Evolutionary conservation across 169 alveolate genomes (phyloP), one percentile per base, ranked within the genome.

Genomic region (Eimeria acervulina): DNA sequence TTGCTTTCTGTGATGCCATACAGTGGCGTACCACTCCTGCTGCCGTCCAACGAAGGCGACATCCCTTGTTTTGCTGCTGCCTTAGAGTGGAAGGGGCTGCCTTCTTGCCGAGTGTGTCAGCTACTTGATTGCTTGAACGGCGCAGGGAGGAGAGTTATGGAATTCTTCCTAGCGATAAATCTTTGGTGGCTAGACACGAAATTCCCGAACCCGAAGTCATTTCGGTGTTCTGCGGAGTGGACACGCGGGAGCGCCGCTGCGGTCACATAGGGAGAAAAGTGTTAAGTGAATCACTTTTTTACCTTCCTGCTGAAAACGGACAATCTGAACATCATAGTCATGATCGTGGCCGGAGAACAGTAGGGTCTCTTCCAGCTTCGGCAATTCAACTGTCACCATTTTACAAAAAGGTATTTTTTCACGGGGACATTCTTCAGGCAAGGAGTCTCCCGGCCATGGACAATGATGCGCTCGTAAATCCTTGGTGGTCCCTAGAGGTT

Each of bases 401-500:
- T 61, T 92, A 78, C 84, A 47, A 59, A n/a, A 51, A 52, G 17
- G 92, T 92, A 36, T 92, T 55, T 55, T 78, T 92, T 55, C 95
- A 92, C 70, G 66, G 36, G 12, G 95, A 92, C 28, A 78, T 92
- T 61, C 95, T 92, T 31, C 95, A 92, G 55, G 95, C 95, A 4
- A 44, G 95, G 66, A 92, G 72, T 47, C 84, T 92, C 8, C 95
- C 95, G 23, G 90, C 95, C 26, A 33, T 78, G 84, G 95, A 92
- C 52, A 52, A 36, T 61, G 95, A 92, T 51, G 95, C 92, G 40
- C 80, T 78, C 47, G 92, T 92, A 47, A 78, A 92, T 61, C 95
- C 95, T 0, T 78, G 90, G 92, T 92, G 95, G 95, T 55, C 83
- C 2, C 38, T 92, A 40, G 90, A 78, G 13, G 95, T 92, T 1